Evolutionary conservation across 1,139 yeast species (phyloP), one percentile per base, ranked within the genome.

Genomic region (Nakaseomyces kungkrabaensis): DNA sequence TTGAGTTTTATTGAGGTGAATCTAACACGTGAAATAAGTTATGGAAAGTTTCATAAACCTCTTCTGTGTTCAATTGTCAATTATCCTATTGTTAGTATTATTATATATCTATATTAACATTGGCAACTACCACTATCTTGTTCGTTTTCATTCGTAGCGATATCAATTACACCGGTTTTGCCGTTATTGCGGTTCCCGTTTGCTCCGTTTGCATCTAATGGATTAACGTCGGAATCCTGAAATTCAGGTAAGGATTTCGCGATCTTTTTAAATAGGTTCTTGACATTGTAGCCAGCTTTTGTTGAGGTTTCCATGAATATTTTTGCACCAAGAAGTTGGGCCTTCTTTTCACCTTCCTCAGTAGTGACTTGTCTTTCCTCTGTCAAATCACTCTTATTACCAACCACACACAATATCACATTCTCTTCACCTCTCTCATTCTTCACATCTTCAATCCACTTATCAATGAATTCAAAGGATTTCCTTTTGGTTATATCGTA

Each of bases 261-360:
- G 55, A 92, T 86, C 64, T 84, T 86, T 65, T 89, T 87, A 71
- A 92, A 92, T 57, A 92, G 72, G 51, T 81, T 77, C 69, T 92
- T 90, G 50, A 92, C 96, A 61, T 92, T 92, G 66, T 89, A 86
- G 44, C 96, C 96, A 47, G 92, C 92, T 69, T 90, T 92, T 32
- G 97, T 94, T 55, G 95, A 85, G 3, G 98, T 92, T 65, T 92
- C 98, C 66, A 92, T 81, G 66, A 84, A 88, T 55, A 85, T 80
- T 62, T 81, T 78, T 43, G 92, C 89, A 7, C 87, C 89, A 57
- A 87, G 72, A 48, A 77, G 78, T 61, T 87, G 87, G 25, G 95
- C 86, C 60, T 84, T 85, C 52, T 73, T 72, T 65, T 83, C 89
- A 50, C 88, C 92, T 58, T 84, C 89, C 59, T 89, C 96, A 24